These are phyloP conservation scores for Zymoseptoria passerinii DNA, from an alignment of 2,329 filamentous ascomycete genomes.

Conservation along the genomic window DNA sequence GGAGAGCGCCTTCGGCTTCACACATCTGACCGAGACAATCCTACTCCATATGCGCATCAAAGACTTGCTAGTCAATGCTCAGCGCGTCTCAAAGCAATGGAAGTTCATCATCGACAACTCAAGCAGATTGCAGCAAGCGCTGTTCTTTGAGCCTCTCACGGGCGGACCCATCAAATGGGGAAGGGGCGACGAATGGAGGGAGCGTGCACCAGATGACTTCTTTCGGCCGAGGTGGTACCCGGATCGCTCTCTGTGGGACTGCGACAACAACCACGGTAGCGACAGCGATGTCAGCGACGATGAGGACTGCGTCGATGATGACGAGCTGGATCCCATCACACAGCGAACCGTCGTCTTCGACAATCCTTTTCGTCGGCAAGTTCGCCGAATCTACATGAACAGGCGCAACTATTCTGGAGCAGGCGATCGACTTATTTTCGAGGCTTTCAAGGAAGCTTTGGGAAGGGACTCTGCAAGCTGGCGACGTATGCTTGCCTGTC, in stretches of 20 bases:
- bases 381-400: neutral
- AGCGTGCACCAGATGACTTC: too few relatives aligned
- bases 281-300: too few relatives aligned
- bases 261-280: too few relatives aligned
- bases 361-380: neutral
- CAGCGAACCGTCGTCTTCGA: neutral
- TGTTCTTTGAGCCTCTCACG: constrained; percentile 5
- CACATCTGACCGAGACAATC: constrained; percentile 6
- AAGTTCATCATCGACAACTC: constrained; percentile 1
- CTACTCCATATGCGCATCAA: constrained; percentile 4
- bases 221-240: too few relatives aligned
- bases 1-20: too few relatives aligned
- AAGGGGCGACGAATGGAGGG: too few relatives aligned
- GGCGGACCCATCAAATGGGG: too few relatives aligned
- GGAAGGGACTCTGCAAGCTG: neutral
- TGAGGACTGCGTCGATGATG: too few relatives aligned
- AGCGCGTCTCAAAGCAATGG: constrained; percentile 6
- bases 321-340: too few relatives aligned
- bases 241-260: too few relatives aligned
- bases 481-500: constrained; percentile 3
- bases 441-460: neutral
- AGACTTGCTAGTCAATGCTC: constrained; percentile 2
- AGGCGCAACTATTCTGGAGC: too few relatives aligned
- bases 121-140: neutral
- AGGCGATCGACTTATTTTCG: neutral